Conservation (phyloP, 164 flowering plant genomes). For the Sextonia rubra region DNA sequence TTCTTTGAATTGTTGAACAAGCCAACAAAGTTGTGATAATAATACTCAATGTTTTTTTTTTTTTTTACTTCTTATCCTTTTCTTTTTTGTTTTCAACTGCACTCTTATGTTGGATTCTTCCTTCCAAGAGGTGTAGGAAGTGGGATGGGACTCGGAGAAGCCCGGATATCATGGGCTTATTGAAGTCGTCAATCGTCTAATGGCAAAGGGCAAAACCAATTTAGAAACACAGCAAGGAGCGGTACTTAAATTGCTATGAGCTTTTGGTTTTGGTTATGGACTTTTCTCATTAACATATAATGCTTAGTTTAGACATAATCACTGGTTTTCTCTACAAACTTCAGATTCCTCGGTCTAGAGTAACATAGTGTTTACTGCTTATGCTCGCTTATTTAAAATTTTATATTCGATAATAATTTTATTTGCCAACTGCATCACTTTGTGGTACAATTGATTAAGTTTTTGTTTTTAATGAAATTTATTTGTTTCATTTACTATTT, state of each 20-base stretch:
- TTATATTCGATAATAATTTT: not conserved
- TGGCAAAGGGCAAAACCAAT: conserved; percentile 45
- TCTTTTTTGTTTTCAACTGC: not conserved
- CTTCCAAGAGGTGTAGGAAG: conserved; percentile 49
- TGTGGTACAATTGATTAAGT: not conserved
- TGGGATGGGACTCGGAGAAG: conserved; percentile 89
- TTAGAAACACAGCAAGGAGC: conserved; percentile 55
- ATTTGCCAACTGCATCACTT: not conserved
- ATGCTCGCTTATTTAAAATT: not conserved
- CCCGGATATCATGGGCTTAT: conserved; percentile 89
- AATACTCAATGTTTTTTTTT: not conserved
- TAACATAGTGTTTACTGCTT: not conserved
- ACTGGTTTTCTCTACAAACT: too few species aligned
- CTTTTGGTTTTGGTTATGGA: not conserved
- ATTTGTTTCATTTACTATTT: not conserved
- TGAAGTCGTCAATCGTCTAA: conserved; percentile 65
- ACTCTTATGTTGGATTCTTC: conserved; percentile 2
- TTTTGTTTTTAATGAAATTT: not conserved
- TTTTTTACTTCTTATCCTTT: not conserved
- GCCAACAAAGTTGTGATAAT: not conserved
- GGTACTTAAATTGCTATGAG: conserved; percentile 31
- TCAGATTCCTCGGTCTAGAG: not conserved
- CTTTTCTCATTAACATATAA: not conserved
- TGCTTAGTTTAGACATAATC: too few species aligned
- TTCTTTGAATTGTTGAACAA: not conserved